Base-by-base conservation (phyloP, 2,329 filamentous ascomycete genomes). In the Daldinia eschscholtzii region DNA sequence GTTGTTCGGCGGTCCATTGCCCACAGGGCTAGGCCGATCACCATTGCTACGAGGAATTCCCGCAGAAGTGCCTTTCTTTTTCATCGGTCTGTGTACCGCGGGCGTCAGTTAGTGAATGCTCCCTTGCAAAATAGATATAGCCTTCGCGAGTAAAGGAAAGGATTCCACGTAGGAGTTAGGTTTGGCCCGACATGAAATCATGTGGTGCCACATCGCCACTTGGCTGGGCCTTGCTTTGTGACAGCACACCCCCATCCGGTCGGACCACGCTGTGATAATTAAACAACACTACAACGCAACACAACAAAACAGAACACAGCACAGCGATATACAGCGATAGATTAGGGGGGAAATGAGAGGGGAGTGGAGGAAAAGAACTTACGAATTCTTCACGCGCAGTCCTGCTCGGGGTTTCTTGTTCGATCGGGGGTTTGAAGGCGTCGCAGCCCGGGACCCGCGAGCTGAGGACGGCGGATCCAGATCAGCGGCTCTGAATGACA, bases 51-150 rank as follows among this genome's bases (percentile, higher is more conserved):
- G 88, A 77, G 91, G 87, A 77, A 92, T 85, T 75, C 91, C 92
- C 78, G 90, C 90, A 73, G 89, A 87, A 72, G 88, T 88, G 73
- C 89, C 85, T 80, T 91, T 91, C 82, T 92, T 93, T 83, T 94
- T 94, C 80, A 91, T 86, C 50, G 92, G 92, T 73, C 92, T 94
- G 63, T 60, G 67, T 33, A 65, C 55, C 28, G 61, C 35, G 26
- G 15, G 15, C 6, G 50, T 35, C 46, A 26, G 67, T 77, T 67
- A 76, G 71, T 73, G 57, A 74, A 60, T 61, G 13, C 50, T 28
- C 23, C 53, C 50, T 60, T 53, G 55, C 26, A 28, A 58, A 67
- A 48, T 63, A 50, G 63, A 52, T 61, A 53, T 26, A 39, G 35
- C 42, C 28, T 30, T 71, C 20, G 52, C 52, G 53, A 52, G 33